phyloP scores from a whole-genome alignment of 768 basidiomycete genomes.

The Hygrocybe punicea region DNA sequence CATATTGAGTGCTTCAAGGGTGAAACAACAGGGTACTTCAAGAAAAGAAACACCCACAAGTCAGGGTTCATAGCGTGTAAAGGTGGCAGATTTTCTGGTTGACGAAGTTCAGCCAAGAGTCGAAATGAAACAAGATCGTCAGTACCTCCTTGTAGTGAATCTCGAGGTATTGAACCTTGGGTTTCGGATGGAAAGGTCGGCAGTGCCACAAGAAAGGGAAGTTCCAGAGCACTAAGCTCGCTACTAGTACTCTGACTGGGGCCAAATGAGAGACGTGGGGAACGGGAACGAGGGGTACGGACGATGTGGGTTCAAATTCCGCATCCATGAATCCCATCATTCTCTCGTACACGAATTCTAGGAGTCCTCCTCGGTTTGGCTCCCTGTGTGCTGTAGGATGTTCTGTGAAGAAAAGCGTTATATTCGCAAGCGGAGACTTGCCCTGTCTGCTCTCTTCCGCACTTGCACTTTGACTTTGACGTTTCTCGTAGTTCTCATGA shows the following conservation, averaged over 20 bases:
- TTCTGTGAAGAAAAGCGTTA: neutral
- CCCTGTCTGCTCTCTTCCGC: neutral
- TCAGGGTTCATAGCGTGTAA: neutral
- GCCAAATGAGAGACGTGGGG: neutral
- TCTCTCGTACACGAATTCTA: neutral
- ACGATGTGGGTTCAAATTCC: neutral
- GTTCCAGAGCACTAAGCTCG: constrained; percentile 3
- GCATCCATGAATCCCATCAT: constrained; percentile 1
- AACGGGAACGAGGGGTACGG: neutral
- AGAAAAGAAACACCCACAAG: neutral
- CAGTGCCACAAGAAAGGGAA: neutral
- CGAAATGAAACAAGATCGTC: neutral
- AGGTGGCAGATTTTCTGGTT: neutral
- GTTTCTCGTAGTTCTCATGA: neutral
- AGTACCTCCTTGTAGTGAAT: neutral
- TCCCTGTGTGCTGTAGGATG: neutral
- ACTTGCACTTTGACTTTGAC: neutral
- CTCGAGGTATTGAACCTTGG: neutral
- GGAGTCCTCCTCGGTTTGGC: neutral
- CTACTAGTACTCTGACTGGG: neutral
- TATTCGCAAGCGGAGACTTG: neutral
- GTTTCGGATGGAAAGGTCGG: neutral
- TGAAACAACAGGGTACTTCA: neutral
- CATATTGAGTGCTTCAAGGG: neutral
- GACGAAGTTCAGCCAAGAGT: neutral